Evolutionary conservation across 176 grass and related monocot genomes (phyloP).

Genomic region (Miscanthus lutarioriparius): DNA sequence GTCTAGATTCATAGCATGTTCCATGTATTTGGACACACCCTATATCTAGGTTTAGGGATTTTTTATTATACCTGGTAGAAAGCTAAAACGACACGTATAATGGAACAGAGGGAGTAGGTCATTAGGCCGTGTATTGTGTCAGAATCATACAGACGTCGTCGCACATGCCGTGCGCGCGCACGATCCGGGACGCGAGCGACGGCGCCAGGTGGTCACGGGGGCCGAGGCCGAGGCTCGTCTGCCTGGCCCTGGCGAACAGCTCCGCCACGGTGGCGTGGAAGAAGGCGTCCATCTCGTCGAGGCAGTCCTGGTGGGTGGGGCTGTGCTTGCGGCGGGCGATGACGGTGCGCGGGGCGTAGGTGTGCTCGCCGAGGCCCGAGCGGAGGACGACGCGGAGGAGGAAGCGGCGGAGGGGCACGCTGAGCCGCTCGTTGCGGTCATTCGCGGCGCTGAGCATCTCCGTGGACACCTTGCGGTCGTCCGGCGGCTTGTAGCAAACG

Average conservation of each 20-base stretch:
- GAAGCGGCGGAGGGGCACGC: slow-evolving; percentile 28
- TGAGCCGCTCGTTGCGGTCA: slow-evolving; percentile 27
- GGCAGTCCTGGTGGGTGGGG: slow-evolving; percentile 40
- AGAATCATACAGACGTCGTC: slow-evolving; percentile 26
- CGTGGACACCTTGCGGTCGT: slow-evolving; percentile 45
- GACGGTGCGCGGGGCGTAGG: slow-evolving; percentile 50
- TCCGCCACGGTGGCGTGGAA: slow-evolving; percentile 32
- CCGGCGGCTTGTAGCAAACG: slow-evolving; percentile 46
- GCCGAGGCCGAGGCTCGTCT: background rate
- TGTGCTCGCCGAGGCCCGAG: slow-evolving; percentile 64
- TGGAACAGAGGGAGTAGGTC: no score
- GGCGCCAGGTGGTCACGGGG: slow-evolving; percentile 40
- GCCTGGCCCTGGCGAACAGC: slow-evolving; percentile 23
- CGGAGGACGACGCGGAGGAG: slow-evolving; percentile 64
- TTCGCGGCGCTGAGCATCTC: slow-evolving; percentile 19
- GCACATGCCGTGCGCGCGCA: slow-evolving; percentile 43
- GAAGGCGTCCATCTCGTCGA: slow-evolving; percentile 65
- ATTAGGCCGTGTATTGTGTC: no score
- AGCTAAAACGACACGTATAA: no score
- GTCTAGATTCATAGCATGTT: no score
- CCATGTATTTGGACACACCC: no score
- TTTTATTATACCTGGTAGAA: no score
- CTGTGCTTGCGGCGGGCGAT: slow-evolving; percentile 29
- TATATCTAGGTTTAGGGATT: no score
- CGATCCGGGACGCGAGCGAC: slow-evolving; percentile 53